These are phyloP conservation scores for Fusarium albosuccineum DNA, from an alignment of 2,329 filamentous ascomycete species.

Conservation along the genomic window DNA sequence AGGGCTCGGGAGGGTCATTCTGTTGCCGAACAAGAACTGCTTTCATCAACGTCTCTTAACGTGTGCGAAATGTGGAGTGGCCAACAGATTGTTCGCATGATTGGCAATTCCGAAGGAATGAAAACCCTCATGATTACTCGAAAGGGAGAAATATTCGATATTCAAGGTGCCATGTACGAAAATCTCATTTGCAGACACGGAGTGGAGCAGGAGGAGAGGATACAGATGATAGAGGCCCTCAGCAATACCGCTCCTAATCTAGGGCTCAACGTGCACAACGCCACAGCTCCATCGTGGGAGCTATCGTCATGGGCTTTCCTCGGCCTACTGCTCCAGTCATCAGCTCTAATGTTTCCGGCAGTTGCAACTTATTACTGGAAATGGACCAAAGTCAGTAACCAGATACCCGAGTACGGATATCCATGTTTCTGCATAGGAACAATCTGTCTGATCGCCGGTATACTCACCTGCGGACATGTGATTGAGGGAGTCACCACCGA, in stretches of 20 bases:
- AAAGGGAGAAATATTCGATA: not conserved
- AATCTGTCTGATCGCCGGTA: not conserved
- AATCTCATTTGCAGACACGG: too few species aligned
- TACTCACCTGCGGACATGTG: not conserved
- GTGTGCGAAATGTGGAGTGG: slow-evolving; percentile 10
- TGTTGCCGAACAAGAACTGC: not conserved
- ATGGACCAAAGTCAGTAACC: not conserved
- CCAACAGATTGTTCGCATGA: not conserved
- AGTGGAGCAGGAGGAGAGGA: too few species aligned
- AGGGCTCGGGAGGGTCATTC: not conserved
- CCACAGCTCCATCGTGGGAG: not conserved
- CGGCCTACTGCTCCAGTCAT: not conserved
- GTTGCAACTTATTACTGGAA: not conserved
- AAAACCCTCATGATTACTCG: not conserved
- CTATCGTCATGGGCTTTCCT: not conserved
- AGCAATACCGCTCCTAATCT: not conserved
- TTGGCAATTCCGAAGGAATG: not conserved
- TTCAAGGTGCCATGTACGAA: too few species aligned
- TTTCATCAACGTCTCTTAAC: not conserved
- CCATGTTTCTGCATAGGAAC: slow-evolving; percentile 9
- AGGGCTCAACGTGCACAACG: not conserved
- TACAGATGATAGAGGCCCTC: too few species aligned
- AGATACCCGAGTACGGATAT: not conserved
- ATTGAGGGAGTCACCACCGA: not conserved
- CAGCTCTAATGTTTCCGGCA: not conserved